These are phyloP conservation scores for Manihot esculenta DNA, from an alignment of 441 rosid species.

Conservation along the genomic window DNA sequence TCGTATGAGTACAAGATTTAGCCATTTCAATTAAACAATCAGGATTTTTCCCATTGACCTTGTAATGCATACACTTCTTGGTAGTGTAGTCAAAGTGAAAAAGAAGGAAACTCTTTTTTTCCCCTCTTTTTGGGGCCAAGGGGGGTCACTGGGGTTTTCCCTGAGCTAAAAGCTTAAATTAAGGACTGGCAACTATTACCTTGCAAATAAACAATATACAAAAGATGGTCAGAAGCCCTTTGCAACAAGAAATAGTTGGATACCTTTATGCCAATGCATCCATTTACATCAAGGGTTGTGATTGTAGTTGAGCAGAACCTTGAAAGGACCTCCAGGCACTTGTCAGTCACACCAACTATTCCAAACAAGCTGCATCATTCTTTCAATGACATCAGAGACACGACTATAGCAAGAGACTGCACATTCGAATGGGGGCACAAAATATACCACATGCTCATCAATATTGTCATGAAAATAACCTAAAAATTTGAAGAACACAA, in stretches of 20 bases:
- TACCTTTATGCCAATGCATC: conserved; percentile 89
- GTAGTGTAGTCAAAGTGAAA: not conserved
- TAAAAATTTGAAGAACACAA: too few species aligned
- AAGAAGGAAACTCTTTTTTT: not conserved
- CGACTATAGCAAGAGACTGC: conserved; percentile 8
- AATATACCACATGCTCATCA: not conserved
- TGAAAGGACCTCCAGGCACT: conserved; percentile 70
- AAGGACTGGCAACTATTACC: not conserved
- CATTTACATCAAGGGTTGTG: conserved; percentile 89
- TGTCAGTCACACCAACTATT: conserved; percentile 88
- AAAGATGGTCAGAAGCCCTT: not conserved
- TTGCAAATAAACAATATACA: not conserved
- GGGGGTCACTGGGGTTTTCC: not conserved
- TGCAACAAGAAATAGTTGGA: conserved; percentile 14
- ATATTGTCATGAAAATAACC: not conserved
- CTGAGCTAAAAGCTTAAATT: not conserved
- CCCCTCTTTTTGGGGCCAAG: not conserved
- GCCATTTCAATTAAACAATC: not conserved
- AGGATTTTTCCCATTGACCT: not conserved
- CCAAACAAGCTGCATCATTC: conserved; percentile 77
- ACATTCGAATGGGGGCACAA: not conserved
- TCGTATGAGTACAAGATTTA: not conserved
- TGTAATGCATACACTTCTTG: not conserved
- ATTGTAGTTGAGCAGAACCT: conserved; percentile 60
- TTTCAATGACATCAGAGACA: conserved; percentile 17